Percentiles rank a stretch among this genome's conserved stretches.
phyloP scores from a whole-genome alignment of 2,329 filamentous ascomycete genomes.

The Endoconidiophora laricicola region DNA sequence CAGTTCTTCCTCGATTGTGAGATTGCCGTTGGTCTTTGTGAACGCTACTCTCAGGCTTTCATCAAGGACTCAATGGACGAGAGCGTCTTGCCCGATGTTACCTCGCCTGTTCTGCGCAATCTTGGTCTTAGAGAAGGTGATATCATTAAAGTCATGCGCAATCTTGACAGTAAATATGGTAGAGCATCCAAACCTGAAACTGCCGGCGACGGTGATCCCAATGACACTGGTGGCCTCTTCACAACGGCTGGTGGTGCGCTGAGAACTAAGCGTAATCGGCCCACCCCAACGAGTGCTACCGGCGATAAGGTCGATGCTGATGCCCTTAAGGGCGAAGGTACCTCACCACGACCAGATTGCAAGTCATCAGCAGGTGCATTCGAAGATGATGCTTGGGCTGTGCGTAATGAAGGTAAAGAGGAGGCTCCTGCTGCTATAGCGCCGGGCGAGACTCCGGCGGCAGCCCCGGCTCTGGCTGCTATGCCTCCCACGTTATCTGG shows the following conservation, averaged over 20 bases:
- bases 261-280: slow-evolving; percentile 86
- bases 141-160: slow-evolving; percentile 87
- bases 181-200: slow-evolving; percentile 40
- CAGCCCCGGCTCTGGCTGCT: slow-evolving; percentile 18
- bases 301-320: slow-evolving; percentile 79
- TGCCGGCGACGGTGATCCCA: slow-evolving; percentile 40
- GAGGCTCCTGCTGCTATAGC: background rate
- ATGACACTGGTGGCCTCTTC: slow-evolving; percentile 57
- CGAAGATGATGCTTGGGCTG: slow-evolving; percentile 94
- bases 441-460: slow-evolving; percentile 17
- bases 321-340: slow-evolving; percentile 46
- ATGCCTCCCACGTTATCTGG: slow-evolving; percentile 32
- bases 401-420: slow-evolving; percentile 39
- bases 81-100: slow-evolving; percentile 78
- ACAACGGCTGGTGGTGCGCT: slow-evolving; percentile 82
- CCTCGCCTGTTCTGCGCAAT: slow-evolving; percentile 64
- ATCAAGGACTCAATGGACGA: slow-evolving; percentile 89
- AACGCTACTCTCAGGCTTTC: slow-evolving; percentile 85
- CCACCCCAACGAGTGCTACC: slow-evolving; percentile 70
- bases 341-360: slow-evolving; percentile 15
- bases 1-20: slow-evolving; percentile 93
- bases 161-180: slow-evolving; percentile 63
- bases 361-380: slow-evolving; percentile 42
- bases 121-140: slow-evolving; percentile 92
- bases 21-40: slow-evolving; percentile 81